Evolutionary conservation across 2,329 filamentous ascomycete genomes (phyloP).

Genomic region (Pseudogymnoascus sp.): DNA sequence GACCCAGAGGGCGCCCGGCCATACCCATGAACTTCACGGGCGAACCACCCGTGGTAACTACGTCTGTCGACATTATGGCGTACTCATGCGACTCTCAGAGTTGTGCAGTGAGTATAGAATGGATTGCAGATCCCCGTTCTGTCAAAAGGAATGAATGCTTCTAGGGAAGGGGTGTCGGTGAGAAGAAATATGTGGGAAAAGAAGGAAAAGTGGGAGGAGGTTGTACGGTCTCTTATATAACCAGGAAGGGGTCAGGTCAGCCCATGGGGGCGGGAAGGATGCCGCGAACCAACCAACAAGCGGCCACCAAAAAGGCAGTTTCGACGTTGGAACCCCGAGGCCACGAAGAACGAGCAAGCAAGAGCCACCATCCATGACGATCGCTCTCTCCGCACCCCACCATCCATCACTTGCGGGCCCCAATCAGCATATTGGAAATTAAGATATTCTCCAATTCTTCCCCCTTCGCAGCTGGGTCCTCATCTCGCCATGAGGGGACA

Average conservation of each 20-base stretch:
- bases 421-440: constrained; percentile 1
- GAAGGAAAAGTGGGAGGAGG: not conserved
- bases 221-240: not conserved
- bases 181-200: not conserved
- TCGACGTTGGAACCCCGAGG: not conserved
- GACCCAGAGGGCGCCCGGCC: constrained; percentile 56
- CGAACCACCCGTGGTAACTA: not conserved
- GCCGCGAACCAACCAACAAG: not conserved
- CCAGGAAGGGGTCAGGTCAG: not conserved
- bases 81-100: constrained; percentile 5
- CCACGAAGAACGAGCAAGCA: not conserved
- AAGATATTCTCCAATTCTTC: constrained; percentile 5
- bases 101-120: not conserved
- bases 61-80: not conserved
- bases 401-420: constrained; percentile 2
- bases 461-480: constrained; percentile 5
- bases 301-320: not conserved
- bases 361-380: not conserved
- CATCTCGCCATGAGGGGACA: not conserved
- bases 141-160: not conserved
- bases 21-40: constrained; percentile 51
- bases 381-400: constrained; percentile 3
- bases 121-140: not conserved
- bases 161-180: not conserved
- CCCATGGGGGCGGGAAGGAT: not conserved